phyloP scores from a whole-genome alignment of 768 basidiomycete genomes.

The Serendipita indica region DNA sequence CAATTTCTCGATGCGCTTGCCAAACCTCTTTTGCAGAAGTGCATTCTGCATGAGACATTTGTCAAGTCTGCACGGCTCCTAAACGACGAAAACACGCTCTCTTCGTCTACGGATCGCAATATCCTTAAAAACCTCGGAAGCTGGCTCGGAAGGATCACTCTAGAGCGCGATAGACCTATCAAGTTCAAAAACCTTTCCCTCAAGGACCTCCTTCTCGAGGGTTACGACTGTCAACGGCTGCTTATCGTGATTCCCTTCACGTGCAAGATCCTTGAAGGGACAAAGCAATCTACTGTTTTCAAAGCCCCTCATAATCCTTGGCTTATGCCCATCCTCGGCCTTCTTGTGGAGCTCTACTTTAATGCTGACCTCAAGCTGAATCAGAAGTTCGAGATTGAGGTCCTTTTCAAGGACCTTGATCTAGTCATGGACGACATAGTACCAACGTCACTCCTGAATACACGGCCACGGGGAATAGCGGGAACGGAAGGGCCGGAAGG shows the following conservation, averaged over 20 bases:
- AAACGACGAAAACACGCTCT: constrained; percentile 82
- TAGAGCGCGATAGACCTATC: constrained; percentile 86
- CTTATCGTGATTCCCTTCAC: constrained; percentile 95
- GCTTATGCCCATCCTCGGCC: constrained; percentile 87
- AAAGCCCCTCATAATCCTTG: constrained; percentile 85
- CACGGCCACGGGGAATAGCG: constrained; percentile 39
- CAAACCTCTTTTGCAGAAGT: constrained; percentile 46
- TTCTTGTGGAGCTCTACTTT: constrained; percentile 92
- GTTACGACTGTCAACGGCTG: constrained; percentile 80
- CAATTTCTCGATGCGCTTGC: constrained; percentile 81
- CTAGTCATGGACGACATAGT: constrained; percentile 77
- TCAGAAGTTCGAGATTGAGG: constrained; percentile 96
- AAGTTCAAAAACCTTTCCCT: constrained; percentile 86
- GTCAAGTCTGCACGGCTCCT: constrained; percentile 71
- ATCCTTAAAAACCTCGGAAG: constrained; percentile 86
- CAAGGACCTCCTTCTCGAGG: constrained; percentile 94
- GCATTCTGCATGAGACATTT: constrained; percentile 89
- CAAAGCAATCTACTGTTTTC: constrained; percentile 82
- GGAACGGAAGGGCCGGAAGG: no score
- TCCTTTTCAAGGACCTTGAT: constrained; percentile 82
- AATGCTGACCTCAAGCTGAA: constrained; percentile 93
- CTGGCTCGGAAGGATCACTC: constrained; percentile 88
- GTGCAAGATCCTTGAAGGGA: constrained; percentile 90
- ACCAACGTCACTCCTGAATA: constrained; percentile 68
- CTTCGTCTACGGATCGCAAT: constrained; percentile 69